Evolutionary conservation across 2,329 filamentous ascomycete species (phyloP).

Genomic region (Hypomyces rosellus): DNA sequence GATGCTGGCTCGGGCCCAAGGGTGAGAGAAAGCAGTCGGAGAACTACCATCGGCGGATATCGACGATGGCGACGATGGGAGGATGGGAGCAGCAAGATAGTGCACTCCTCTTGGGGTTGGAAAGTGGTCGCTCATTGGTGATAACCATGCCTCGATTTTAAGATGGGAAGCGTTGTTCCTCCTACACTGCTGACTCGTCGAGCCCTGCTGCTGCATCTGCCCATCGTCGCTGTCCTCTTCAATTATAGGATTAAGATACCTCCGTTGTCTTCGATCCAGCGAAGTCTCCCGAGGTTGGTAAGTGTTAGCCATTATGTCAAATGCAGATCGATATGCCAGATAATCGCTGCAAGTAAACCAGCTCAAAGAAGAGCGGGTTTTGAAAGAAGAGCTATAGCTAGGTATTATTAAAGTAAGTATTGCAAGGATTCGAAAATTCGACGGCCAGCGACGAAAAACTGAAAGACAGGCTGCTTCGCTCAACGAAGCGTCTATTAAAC

Average conservation of each 20-base stretch:
- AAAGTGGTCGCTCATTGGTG: slow-evolving; percentile 58
- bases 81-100: slow-evolving; percentile 56
- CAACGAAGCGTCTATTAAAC: slow-evolving; percentile 35
- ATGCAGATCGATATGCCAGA: slow-evolving; percentile 26
- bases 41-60: slow-evolving; percentile 47
- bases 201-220: slow-evolving; percentile 17
- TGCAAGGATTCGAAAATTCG: slow-evolving; percentile 13
- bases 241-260: slow-evolving; percentile 59
- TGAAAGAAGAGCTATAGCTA: slow-evolving; percentile 11
- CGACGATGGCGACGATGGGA: slow-evolving; percentile 55
- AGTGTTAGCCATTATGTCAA: slow-evolving; percentile 40
- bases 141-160: slow-evolving; percentile 53
- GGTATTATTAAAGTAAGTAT: slow-evolving; percentile 11
- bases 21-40: slow-evolving; percentile 49
- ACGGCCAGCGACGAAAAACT: slow-evolving; percentile 32
- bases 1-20: slow-evolving; percentile 58
- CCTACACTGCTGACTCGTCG: slow-evolving; percentile 18
- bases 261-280: slow-evolving; percentile 49
- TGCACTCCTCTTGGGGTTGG: slow-evolving; percentile 64
- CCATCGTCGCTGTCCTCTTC: slow-evolving; percentile 46
- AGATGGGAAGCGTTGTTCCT: slow-evolving; percentile 34
- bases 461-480: slow-evolving; percentile 39
- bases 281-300: slow-evolving; percentile 45
- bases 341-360: slow-evolving; percentile 13
- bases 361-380: neutral